These are phyloP conservation scores for Dunaliella sp. DNA, from an alignment of 139 green algal genomes.

Conservation along the genomic window DNA sequence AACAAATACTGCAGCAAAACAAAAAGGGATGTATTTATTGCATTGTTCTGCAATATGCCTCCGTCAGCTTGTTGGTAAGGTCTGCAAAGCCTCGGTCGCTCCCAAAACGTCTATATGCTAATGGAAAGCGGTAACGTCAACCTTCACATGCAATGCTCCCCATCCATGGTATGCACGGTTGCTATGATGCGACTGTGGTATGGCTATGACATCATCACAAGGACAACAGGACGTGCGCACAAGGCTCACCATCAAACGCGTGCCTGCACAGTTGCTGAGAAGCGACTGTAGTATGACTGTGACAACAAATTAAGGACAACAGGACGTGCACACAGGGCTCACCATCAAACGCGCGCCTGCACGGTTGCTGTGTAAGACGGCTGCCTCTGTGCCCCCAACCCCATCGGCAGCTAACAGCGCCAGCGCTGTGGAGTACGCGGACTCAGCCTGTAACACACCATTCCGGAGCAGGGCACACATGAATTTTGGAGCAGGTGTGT, in stretches of 20 bases:
- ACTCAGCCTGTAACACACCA: constrained; percentile 15
- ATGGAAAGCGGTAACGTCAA: background rate
- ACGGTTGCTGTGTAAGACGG: constrained; percentile 49
- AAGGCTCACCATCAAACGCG: background rate
- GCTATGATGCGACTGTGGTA: background rate
- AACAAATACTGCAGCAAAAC: no score
- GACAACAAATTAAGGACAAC: background rate
- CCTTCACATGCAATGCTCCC: background rate
- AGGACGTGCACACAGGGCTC: background rate
- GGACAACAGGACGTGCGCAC: background rate
- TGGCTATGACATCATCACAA: background rate
- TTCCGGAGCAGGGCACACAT: no score
- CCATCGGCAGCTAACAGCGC: background rate
- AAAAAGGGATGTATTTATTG: no score
- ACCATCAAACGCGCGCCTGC: constrained; percentile 41
- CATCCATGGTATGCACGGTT: background rate
- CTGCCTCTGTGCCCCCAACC: background rate
- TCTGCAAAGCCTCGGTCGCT: background rate
- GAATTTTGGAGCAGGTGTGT: no score
- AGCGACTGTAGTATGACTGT: background rate
- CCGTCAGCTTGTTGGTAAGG: background rate
- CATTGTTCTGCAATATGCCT: no score
- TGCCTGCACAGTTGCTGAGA: constrained; percentile 1
- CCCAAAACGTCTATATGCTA: background rate
- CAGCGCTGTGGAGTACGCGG: constrained; percentile 3